Evolutionary conservation across 805 yeast genomes (phyloP).

Genomic region (Starmerella stellata): DNA sequence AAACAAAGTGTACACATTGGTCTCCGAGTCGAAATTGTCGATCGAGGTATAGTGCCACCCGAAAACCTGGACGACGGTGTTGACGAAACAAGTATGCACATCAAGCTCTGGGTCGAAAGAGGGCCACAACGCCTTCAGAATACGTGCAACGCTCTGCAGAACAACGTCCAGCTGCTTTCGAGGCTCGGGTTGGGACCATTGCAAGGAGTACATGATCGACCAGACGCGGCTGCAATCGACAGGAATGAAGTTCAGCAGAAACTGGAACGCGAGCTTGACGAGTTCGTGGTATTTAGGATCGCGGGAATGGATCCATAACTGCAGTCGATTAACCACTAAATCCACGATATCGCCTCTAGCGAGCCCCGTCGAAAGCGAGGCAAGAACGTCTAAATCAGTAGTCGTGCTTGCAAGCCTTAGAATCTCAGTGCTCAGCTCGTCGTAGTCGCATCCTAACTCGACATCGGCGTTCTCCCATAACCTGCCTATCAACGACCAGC

Average conservation of each 20-base stretch:
- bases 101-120: constrained; percentile 1
- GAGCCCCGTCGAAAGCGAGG: constrained; percentile 27
- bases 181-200: constrained; percentile 3
- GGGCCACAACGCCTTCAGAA: constrained; percentile 7
- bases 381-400: constrained; percentile 26
- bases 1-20: not conserved
- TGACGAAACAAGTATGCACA: constrained; percentile 5
- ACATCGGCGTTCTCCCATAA: constrained; percentile 42
- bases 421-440: constrained; percentile 31
- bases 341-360: constrained; percentile 45
- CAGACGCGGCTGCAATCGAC: constrained; percentile 53
- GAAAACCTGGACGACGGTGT: constrained; percentile 3
- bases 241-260: constrained; percentile 33
- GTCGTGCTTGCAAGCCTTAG: constrained; percentile 32
- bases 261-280: constrained; percentile 22
- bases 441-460: constrained; percentile 17
- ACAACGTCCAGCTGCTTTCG: not conserved
- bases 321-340: constrained; percentile 46
- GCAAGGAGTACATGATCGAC: constrained; percentile 40
- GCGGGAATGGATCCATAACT: constrained; percentile 26
- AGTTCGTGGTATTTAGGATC: constrained; percentile 25
- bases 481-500: constrained; percentile 77
- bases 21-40: constrained; percentile 1
- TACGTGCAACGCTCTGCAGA: constrained; percentile 3
- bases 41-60: constrained; percentile 4